Base-by-base conservation (phyloP, 2,329 filamentous ascomycete genomes). In the Paraphaeosphaeria minitans region DNA sequence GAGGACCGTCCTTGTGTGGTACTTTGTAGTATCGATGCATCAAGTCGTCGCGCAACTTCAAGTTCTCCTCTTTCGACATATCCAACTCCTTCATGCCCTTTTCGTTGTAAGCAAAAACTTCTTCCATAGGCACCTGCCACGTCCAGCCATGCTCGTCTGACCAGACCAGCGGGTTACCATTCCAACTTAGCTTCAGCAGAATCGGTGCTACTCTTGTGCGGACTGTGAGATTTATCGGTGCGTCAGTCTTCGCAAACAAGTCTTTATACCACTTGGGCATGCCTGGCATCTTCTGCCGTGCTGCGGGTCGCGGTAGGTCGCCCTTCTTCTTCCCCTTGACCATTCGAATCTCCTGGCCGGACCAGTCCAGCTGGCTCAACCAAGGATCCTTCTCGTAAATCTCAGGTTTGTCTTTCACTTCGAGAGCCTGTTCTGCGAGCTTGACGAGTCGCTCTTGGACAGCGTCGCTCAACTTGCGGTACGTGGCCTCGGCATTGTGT, bases 241-340 rank as follows among this genome's bases (percentile, higher is more conserved):
- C 80, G 58, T 87, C 85, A 24, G 79, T 88, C 57, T 87, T 92
- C 1, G 84, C 68, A 67, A 96, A 97, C 1, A 99, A 81, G 73
- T 93, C 92, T 71, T 95, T 97, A 79, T 97, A 99, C 95, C 95
- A 99, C 64, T 90, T 85, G 0, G 95, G 95, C 90, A 91, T 95
- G 14, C 95, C 95, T 0, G 94, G 93, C 79, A 90, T 92, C 82
- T 98, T 99, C 75, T 99, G 95, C 47, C 90, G 84, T 12, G 88
- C 88, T 8, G 88, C 90, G 31, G 89, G 92, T 46, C 92, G 83
- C 1, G 90, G 89, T 12, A 89, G 88, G 56, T 96, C 92, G 10
- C 80, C 82, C 75, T 97, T 97, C 77, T 90, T 93, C 80, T 95
- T 97, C 3, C 89, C 90, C 74, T 97, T 98, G 22, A 87, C 88